Percentiles rank a stretch among this genome's conserved stretches.
Conservation (phyloP, 305 asterid genomes). For the Fraxinus ornus region DNA sequence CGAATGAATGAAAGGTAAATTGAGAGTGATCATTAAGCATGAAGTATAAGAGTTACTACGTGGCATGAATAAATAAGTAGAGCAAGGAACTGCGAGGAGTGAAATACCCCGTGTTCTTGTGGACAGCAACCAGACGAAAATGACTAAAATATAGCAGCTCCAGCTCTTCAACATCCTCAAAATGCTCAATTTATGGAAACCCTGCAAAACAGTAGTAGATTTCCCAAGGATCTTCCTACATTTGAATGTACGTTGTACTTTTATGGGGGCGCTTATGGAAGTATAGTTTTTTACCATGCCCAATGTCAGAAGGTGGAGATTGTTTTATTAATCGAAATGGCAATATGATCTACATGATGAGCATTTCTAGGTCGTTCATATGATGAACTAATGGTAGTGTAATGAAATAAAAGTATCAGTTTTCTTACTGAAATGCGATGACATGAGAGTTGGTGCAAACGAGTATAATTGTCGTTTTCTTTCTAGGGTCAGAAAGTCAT, state of each 20-base stretch:
- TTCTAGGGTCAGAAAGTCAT: neutral
- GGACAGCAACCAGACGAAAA: neutral
- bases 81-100: neutral
- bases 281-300: conserved; percentile 3
- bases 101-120: neutral
- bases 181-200: neutral
- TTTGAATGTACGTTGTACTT: neutral
- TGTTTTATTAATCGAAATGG: neutral
- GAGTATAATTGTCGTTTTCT: neutral
- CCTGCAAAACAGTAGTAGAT: conserved; percentile 11
- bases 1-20: neutral
- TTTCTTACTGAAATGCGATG: neutral
- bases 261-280: neutral
- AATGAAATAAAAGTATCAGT: conserved; percentile 7
- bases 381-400: neutral
- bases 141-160: neutral
- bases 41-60: neutral
- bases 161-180: neutral
- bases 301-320: neutral
- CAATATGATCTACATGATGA: neutral
- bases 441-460: neutral
- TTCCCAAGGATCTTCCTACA: neutral
- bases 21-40: neutral
- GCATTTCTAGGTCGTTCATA: neutral
- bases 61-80: neutral